A percentile compares a stretch with the other conserved stretches of the same genome.
These are phyloP conservation scores for Diplodia mutila DNA, from an alignment of 2,329 filamentous ascomycete species.

Conservation along the genomic window DNA sequence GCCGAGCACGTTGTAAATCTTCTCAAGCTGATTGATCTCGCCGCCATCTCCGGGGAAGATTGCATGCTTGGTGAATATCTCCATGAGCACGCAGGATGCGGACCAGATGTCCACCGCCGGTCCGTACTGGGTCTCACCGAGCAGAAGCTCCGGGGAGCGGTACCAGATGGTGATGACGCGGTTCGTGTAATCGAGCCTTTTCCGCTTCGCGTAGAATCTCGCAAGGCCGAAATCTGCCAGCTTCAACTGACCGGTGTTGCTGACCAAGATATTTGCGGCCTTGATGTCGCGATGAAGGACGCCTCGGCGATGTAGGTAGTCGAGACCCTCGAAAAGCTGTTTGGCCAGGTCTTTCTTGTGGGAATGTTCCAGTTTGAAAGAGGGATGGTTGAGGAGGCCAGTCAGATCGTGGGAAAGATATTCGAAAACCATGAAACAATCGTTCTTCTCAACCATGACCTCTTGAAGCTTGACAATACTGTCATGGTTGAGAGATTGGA, in stretches of 20 bases:
- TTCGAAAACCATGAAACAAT: slow-evolving; percentile 99
- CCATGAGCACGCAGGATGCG: slow-evolving; percentile 92
- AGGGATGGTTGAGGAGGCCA: slow-evolving; percentile 90
- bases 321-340: slow-evolving; percentile 90
- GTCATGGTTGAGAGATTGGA: slow-evolving; percentile 81
- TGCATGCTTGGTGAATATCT: slow-evolving; percentile 91
- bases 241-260: slow-evolving; percentile 85
- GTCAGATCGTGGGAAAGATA: slow-evolving; percentile 96
- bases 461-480: slow-evolving; percentile 85
- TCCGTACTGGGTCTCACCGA: slow-evolving; percentile 29
- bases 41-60: slow-evolving; percentile 95
- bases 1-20: slow-evolving; percentile 91
- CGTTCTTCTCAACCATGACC: slow-evolving; percentile 97
- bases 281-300: slow-evolving; percentile 98
- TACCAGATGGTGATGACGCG: slow-evolving; percentile 96
- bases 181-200: slow-evolving; percentile 94
- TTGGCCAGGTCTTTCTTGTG: slow-evolving; percentile 93
- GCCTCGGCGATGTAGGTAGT: slow-evolving; percentile 91
- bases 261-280: slow-evolving; percentile 94
- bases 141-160: slow-evolving; percentile 30
- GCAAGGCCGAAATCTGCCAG: slow-evolving; percentile 95
- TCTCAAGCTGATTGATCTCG: slow-evolving; percentile 95
- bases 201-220: slow-evolving; percentile 91
- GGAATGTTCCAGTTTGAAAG: slow-evolving; percentile 78
- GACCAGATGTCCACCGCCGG: slow-evolving; percentile 71